Base-by-base conservation (phyloP, 2,329 filamentous ascomycete genomes). In the Waltergamsia citrina region DNA sequence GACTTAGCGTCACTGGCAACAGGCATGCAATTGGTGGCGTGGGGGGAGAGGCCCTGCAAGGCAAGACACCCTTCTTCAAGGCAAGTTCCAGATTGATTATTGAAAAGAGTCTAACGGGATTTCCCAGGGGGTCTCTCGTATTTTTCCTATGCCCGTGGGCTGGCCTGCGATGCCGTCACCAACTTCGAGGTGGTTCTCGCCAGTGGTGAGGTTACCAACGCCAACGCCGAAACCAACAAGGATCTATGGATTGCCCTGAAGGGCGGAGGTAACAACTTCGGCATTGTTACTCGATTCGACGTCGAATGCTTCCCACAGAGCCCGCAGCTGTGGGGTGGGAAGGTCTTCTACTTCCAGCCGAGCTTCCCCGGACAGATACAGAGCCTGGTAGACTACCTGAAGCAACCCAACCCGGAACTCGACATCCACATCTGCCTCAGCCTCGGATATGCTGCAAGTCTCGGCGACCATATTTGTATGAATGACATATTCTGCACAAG, bases 231-330 rank as follows among this genome's bases (percentile, higher is more conserved):
- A 0, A 36, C 53, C 7, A 54, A 68, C 33, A 9, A 45, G 0
- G 62, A 67, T 25, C 52, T 70, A 1, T 69, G 52, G 46, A 57
- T 54, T 35, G 65, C 64, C 1, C 49, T 68, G 2, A 61, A 63
- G 35, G 67, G 65, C 6, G 65, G 67, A 12, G 55, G 56, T 4
- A 59, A 54, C 28, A 70, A 69, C 44, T 57, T 66, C 29, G 64
- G 62, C n/a, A 32, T 60, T 34, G 48, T 56, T n/a, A 53, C 60
- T 11, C 41, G 45, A 8, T 33, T 50, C 6, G 49, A 54, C 28
- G 20, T 38, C 22, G 14, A 29, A 14, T 24, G 33, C 6, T 24
- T 26, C 26, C 17, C 23, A 22, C 15, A n/a, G 5, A 14, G 22
- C 5, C 16, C n/a, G n/a, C n/a, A 39, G 25, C 31, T 38, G 18